Percentiles rank a stretch among this genome's conserved stretches.
Conservation (phyloP, 768 basidiomycete species). For the Fibroporia radiculosa region DNA sequence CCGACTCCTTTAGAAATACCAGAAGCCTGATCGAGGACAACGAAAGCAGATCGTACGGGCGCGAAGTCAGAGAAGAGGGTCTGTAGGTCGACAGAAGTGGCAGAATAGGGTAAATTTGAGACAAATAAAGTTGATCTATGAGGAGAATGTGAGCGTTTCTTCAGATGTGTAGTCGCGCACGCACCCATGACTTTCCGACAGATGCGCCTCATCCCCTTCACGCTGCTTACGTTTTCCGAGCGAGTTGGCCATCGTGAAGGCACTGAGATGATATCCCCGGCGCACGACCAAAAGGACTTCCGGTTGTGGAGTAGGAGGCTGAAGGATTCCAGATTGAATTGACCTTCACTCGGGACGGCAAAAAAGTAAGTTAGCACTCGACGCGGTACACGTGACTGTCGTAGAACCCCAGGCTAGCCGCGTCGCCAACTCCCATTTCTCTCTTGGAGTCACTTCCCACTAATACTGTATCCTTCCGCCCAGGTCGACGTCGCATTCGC, state of each 20-base stretch:
- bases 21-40: constrained; percentile 73
- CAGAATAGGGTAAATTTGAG: constrained; percentile 85
- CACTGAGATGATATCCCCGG: too few relatives aligned
- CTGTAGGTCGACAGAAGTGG: constrained; percentile 84
- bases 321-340: too few relatives aligned
- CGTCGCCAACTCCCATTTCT: too few relatives aligned
- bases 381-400: too few relatives aligned
- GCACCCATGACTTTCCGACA: constrained; percentile 11
- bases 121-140: constrained; percentile 85
- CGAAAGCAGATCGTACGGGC: constrained; percentile 88
- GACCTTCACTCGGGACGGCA: too few relatives aligned
- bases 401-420: too few relatives aligned
- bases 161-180: background rate
- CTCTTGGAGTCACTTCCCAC: too few relatives aligned
- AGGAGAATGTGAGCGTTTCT: background rate
- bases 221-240: constrained; percentile 15
- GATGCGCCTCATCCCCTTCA: constrained; percentile 7
- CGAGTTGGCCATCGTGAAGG: constrained; percentile 7
- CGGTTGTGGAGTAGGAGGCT: too few relatives aligned
- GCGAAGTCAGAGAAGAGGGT: constrained; percentile 95
- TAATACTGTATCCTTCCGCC: too few relatives aligned
- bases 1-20: constrained; percentile 90
- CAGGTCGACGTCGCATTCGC: too few relatives aligned
- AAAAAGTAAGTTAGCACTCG: too few relatives aligned
- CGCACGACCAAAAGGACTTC: too few relatives aligned